Percentiles rank a stretch among this genome's conserved stretches.
Conservation (phyloP, 768 basidiomycete genomes). For the Suillus weaverae region DNA sequence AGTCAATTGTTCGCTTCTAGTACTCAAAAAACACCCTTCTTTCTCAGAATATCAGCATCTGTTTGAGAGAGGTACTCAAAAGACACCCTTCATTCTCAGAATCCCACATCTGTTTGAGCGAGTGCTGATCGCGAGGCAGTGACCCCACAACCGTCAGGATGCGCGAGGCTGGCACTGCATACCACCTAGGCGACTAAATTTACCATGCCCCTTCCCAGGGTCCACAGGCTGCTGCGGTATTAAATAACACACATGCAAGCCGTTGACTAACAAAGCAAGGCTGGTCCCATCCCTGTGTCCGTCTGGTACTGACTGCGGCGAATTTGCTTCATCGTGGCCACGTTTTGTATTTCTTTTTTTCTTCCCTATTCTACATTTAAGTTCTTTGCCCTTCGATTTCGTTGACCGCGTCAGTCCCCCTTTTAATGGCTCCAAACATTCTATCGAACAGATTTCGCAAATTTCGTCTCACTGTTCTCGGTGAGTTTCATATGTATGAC, state of each 20-base stretch:
- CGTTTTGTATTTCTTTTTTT: background rate
- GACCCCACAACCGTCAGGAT: background rate
- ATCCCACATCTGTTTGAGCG: background rate
- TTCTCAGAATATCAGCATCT: background rate
- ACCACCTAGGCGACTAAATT: conserved; percentile 4
- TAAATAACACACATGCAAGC: background rate
- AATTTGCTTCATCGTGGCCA: conserved; percentile 11
- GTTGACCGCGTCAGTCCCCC: conserved; percentile 12
- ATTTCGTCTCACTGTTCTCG: conserved; percentile 34
- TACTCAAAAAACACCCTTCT: background rate
- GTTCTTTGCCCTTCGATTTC: conserved; percentile 1
- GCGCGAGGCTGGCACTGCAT: conserved; percentile 12
- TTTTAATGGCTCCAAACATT: conserved; percentile 21
- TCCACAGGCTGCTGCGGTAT: background rate
- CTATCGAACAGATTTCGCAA: conserved; percentile 35
- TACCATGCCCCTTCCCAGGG: background rate
- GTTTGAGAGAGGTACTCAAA: background rate
- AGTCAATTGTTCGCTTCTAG: background rate
- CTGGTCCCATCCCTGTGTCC: conserved; percentile 11
- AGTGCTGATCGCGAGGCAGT: background rate
- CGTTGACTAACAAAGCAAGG: background rate
- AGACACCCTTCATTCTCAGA: background rate
- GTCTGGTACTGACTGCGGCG: conserved; percentile 10
- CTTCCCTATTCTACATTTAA: conserved; percentile 5
- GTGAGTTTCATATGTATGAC: conserved; percentile 24